Base-by-base conservation (phyloP, 2,329 filamentous ascomycete genomes). In the Helicocarpus griseus region DNA sequence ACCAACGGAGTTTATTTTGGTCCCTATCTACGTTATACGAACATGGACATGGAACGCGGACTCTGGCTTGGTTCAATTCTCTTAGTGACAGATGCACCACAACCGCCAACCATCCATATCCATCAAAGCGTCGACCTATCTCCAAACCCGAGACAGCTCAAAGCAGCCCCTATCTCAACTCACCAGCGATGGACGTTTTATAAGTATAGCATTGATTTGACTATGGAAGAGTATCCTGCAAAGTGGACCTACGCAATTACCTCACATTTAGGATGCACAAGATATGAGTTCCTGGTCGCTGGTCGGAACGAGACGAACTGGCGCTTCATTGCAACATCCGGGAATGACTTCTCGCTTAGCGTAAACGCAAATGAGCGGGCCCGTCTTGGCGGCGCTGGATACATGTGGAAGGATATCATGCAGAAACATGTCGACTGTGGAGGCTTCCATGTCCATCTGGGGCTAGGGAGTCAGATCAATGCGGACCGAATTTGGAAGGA, bases 161-260 rank as follows among this genome's bases (percentile, higher is more conserved):
- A 87, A 56, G 81, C 89, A 3, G 83, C 85, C 58, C 81, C 83
- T 13, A 95, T 98, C 53, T 87, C 84, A 60, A 87, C 85, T 1
- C 93, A 98, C 67, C 91, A 95, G 64, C 78, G 89, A 54, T 98
- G 90, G 90, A 85, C 85, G 11, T 98, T 98, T 66, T 95, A 94
- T 71, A 87, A 90, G 64, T 98, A 98, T 63, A 89, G 95, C 56
- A 70, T 97, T 51, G 87, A 95, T 55, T 70, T 98, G 44, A 82
- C 81, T 54, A 98, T 98, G 93, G 83, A 86, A 31, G 90, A 97
- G 14, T 78, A 77, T 24, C 79, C 81, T 28, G 86, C 89, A 0
- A 86, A 93, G 64, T 98, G 93, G 93, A 98, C 93, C 0, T 98
- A 98, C 64, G 93, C 93, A 1, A 90, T 98, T 48, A 98, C 93